Evolutionary conservation across 108 stramenopile genomes (phyloP), one percentile per base, ranked within the genome.

Genomic region (Skeletonema potamos): DNA sequence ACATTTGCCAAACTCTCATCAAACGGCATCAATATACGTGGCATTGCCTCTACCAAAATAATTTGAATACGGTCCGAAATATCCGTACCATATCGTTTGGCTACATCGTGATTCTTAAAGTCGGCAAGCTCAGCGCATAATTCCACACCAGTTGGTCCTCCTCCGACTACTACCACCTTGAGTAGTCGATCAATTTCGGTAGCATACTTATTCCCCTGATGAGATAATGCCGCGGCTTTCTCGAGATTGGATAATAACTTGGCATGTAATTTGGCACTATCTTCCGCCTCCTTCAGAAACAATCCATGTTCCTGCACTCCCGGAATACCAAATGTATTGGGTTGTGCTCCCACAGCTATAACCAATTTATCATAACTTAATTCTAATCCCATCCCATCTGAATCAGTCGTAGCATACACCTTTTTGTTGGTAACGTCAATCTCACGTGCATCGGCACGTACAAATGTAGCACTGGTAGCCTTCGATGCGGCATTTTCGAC

Each of bases 131-230:
- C 92, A 34, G 86, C 62, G 27, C 84, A 72, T 24, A 91, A 75
- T 73, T 91, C 90, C 24, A 91, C 84, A 26, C 84, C 83, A 7
- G 90, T 93, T 11, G 92, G 92, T 18, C 92, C 92, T 6, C 92
- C 89, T 13, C 85, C 92, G 6, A 90, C 87, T 7, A 93, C 86
- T 22, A 93, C 86, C 27, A 91, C 87, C 60, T 85, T 86, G 24
- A 93, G 82, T 7, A 90, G 73, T n/a, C 85, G 62, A 12, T 77
- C 36, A n/a, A 81, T 73, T 24, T 85, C 86, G 66, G 46, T 80
- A 32, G n/a, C n/a, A 27, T 58, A 66, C 22, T 48, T 60, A 17
- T 62, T 36, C 24, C 58, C 68, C 68, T 61, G 67, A 62, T 33
- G 66, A 43, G 17, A 27, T 32, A 77, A 56, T 8, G 79, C 73